Evolutionary conservation across 345 rosid species (phyloP).

Genomic region (Brassica carinata): DNA sequence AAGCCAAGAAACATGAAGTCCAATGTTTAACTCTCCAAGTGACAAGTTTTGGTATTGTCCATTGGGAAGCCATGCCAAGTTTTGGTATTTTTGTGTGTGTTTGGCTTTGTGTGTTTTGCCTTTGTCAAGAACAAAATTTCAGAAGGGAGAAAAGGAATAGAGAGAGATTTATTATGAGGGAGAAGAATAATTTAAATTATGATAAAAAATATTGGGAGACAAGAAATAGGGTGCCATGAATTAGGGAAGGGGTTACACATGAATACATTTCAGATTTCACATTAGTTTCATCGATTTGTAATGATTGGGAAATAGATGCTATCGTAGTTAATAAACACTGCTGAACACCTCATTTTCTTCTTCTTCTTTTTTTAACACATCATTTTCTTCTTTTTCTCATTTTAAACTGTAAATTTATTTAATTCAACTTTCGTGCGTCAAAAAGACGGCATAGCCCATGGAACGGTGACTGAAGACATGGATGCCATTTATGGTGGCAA

Average conservation of each 20-base stretch:
- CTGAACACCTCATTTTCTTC: neutral
- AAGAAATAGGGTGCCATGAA: constrained; percentile 38
- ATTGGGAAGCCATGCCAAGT: constrained; percentile 46
- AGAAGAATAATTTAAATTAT: constrained; percentile 51
- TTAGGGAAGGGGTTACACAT: constrained; percentile 42
- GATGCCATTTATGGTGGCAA: neutral
- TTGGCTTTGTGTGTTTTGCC: neutral
- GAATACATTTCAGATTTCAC: constrained; percentile 41
- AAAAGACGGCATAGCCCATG: neutral
- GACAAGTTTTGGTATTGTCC: constrained; percentile 52
- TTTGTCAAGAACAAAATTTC: neutral
- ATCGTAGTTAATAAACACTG: neutral
- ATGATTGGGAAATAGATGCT: neutral
- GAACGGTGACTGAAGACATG: neutral
- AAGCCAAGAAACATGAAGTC: constrained; percentile 67
- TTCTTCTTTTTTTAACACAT: no score
- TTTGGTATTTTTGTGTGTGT: neutral
- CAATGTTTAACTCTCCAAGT: constrained; percentile 63
- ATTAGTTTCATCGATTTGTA: neutral
- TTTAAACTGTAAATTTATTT: neutral
- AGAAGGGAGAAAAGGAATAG: neutral
- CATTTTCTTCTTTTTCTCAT: neutral
- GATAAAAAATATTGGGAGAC: constrained; percentile 35
- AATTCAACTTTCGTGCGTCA: neutral
- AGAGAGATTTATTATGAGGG: constrained; percentile 34